These are phyloP conservation scores for Serendipita vermifera DNA, from an alignment of 768 basidiomycete species.

Conservation along the genomic window DNA sequence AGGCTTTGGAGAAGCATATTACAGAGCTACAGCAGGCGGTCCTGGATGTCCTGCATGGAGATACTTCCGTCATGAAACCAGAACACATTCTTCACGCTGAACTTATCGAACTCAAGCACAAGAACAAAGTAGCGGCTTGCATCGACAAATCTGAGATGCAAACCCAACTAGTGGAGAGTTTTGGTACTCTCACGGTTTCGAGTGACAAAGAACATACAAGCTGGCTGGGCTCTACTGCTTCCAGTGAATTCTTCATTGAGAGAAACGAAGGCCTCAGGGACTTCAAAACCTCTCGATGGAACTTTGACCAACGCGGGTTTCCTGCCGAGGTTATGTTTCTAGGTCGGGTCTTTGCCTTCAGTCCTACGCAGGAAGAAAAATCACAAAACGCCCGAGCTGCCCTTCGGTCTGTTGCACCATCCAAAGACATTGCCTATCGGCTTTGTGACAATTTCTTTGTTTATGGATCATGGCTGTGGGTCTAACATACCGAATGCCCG, in stretches of 20 bases:
- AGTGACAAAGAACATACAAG: background rate
- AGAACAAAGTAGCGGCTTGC: conserved; percentile 3
- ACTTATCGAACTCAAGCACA: conserved; percentile 5
- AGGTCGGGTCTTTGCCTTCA: background rate
- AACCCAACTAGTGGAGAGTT: background rate
- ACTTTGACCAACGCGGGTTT: background rate
- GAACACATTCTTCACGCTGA: conserved; percentile 6
- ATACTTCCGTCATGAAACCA: background rate
- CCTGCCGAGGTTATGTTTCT: background rate
- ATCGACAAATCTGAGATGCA: conserved; percentile 7
- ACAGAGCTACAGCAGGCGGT: background rate
- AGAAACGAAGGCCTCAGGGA: background rate
- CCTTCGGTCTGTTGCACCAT: background rate
- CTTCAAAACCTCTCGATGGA: background rate
- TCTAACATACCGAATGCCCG: background rate
- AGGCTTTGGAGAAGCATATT: background rate
- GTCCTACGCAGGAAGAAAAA: background rate
- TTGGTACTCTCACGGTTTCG: background rate
- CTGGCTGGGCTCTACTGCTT: background rate
- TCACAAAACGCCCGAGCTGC: background rate
- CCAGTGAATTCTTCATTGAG: background rate
- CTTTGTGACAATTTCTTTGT: conserved; percentile 7
- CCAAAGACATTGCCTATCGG: background rate
- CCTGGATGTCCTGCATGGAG: conserved; percentile 2
- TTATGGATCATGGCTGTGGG: conserved; percentile 2